phyloP scores from a whole-genome alignment of 2,329 filamentous ascomycete species.

The Botryosphaeria dothidea region DNA sequence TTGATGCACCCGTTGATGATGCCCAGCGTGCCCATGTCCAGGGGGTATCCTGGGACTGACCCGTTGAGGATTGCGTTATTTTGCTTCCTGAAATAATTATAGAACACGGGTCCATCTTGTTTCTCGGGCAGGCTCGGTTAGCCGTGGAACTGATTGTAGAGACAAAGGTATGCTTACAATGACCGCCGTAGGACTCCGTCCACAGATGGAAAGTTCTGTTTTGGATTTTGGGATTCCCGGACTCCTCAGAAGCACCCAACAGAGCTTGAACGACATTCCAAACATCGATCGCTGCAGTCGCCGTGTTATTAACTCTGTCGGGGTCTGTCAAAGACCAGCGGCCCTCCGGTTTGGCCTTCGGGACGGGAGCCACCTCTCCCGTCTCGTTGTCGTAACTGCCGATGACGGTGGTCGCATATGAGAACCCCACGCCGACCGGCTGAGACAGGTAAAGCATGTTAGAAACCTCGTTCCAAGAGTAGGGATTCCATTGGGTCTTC shows the following conservation, averaged over 20 bases:
- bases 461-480: conserved; percentile 41
- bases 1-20: conserved; percentile 59
- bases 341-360: conserved; percentile 13
- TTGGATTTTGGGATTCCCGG: conserved; percentile 41
- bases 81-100: conserved; percentile 58
- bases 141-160: too few relatives aligned
- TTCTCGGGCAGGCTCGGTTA: conserved; percentile 26
- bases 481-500: conserved; percentile 38
- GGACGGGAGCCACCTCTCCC: conserved; percentile 46
- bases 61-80: conserved; percentile 55
- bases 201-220: conserved; percentile 51
- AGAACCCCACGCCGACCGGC: conserved; percentile 43
- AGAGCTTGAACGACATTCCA: conserved; percentile 40
- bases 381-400: neutral
- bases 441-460: conserved; percentile 43
- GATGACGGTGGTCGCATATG: conserved; percentile 31
- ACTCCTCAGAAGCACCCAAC: conserved; percentile 44
- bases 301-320: conserved; percentile 30
- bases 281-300: conserved; percentile 36
- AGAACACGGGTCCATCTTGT: conserved; percentile 46
- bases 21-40: conserved; percentile 56
- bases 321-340: neutral
- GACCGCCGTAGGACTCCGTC: conserved; percentile 50
- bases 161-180: conserved; percentile 36
- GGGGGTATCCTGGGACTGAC: conserved; percentile 46